A percentile compares a stretch with the other conserved stretches of the same genome.
phyloP scores from a whole-genome alignment of 192 early-diverging fungal species.

The Chytriomyces hyalinus region DNA sequence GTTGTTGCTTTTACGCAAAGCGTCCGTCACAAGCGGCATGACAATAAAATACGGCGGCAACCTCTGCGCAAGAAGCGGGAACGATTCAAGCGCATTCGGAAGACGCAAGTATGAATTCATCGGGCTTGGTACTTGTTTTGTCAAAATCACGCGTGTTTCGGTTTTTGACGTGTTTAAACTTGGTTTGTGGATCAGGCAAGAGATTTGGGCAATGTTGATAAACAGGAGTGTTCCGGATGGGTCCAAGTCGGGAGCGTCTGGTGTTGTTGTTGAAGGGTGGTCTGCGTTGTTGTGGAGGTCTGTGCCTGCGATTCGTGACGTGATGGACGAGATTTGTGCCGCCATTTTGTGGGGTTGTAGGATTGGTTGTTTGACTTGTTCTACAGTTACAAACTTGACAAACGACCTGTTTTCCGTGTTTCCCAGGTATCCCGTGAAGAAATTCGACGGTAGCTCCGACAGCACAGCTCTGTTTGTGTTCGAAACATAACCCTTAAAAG shows the following conservation, averaged over 20 bases:
- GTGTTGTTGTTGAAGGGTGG: too few relatives aligned
- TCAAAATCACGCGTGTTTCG: background rate
- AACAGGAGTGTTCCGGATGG: conserved; percentile 3
- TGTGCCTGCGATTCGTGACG: background rate
- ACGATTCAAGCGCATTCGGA: background rate
- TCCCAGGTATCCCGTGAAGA: background rate
- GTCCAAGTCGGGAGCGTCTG: background rate
- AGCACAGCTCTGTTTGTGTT: background rate
- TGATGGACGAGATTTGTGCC: background rate
- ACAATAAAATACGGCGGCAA: background rate
- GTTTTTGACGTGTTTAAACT: conserved; percentile 3
- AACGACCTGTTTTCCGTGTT: background rate
- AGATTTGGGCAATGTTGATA: background rate
- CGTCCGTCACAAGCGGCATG: background rate
- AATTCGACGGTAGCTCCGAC: background rate
- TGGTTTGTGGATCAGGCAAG: conserved; percentile 1
- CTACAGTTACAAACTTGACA: background rate
- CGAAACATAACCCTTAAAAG: background rate
- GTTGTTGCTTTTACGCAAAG: background rate
- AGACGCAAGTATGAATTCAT: background rate
- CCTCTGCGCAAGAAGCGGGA: background rate
- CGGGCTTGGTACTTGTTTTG: background rate
- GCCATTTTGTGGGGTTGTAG: too few relatives aligned
- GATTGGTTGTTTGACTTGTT: background rate
- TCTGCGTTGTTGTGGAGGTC: background rate